Evolutionary conservation across 208 protist species (phyloP).

Genomic region (Vickermania spadyakhi): DNA sequence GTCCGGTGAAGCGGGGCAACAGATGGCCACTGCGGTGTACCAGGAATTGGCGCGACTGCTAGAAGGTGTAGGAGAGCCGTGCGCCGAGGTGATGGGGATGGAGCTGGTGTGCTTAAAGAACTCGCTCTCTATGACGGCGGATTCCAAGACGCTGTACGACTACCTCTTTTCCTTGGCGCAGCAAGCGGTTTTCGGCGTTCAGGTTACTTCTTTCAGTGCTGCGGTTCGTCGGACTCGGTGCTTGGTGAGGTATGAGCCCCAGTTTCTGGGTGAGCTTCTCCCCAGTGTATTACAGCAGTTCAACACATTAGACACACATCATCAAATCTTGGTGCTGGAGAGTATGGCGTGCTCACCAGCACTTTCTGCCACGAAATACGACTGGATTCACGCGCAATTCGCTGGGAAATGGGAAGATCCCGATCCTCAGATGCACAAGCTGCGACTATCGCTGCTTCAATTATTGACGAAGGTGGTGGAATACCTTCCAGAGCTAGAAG

Average conservation of each 20-base stretch:
- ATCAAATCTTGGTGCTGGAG: background rate
- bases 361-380: slow-evolving; percentile 3
- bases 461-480: background rate
- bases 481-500: background rate
- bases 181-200: background rate
- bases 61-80: slow-evolving; percentile 26
- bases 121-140: background rate
- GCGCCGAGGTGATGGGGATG: slow-evolving; percentile 50
- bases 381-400: slow-evolving; percentile 17
- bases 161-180: background rate
- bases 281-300: background rate
- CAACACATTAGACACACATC: background rate
- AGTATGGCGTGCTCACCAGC: slow-evolving; percentile 2
- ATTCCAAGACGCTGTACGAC: background rate
- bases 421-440: background rate
- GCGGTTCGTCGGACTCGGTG: background rate
- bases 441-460: background rate
- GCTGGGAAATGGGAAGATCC: slow-evolving; percentile 5
- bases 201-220: background rate
- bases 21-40: slow-evolving; percentile 10
- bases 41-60: slow-evolving; percentile 12
- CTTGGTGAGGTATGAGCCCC: background rate
- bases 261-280: background rate
- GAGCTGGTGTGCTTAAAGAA: slow-evolving; percentile 19
- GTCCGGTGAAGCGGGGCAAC: slow-evolving; percentile 16